Conservation (phyloP, 2,329 filamentous ascomycete species). For the Pleurostoma richardsiae region DNA sequence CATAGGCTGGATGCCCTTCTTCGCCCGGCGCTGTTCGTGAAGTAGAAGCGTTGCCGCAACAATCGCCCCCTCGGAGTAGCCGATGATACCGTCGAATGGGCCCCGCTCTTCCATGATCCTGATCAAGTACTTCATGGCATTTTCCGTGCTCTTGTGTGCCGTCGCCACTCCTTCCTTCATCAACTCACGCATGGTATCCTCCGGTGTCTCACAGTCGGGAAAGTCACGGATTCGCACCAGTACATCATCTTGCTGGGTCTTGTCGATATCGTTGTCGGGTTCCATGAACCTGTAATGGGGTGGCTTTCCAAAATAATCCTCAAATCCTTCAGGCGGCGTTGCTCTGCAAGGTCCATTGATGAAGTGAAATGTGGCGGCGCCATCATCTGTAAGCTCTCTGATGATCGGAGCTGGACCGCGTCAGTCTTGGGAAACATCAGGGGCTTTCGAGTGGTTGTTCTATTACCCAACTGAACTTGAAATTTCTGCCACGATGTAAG, state of each 20-base stretch:
- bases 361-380: slow-evolving; percentile 43
- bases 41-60: slow-evolving; percentile 48
- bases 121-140: slow-evolving; percentile 35
- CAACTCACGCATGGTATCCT: slow-evolving; percentile 51
- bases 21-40: slow-evolving; percentile 37
- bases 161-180: slow-evolving; percentile 24
- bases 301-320: slow-evolving; percentile 50
- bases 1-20: slow-evolving; percentile 27
- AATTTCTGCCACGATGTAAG: neutral
- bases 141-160: slow-evolving; percentile 29
- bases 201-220: slow-evolving; percentile 43
- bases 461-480: neutral
- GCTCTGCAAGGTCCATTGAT: slow-evolving; percentile 45
- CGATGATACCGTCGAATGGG: slow-evolving; percentile 49
- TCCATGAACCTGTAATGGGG: slow-evolving; percentile 54
- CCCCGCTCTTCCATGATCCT: slow-evolving; percentile 38
- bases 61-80: slow-evolving; percentile 56
- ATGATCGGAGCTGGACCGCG: slow-evolving; percentile 38
- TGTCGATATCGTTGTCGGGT: slow-evolving; percentile 37
- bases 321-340: slow-evolving; percentile 46
- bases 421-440: slow-evolving; percentile 3
- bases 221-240: slow-evolving; percentile 49
- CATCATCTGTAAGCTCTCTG: slow-evolving; percentile 39
- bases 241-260: slow-evolving; percentile 36
- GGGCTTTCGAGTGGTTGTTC: neutral